A percentile compares a stretch with the other conserved stretches of the same genome.
phyloP scores from a whole-genome alignment of 352 stramenopile genomes.

The Phytophthora ramorum region DNA sequence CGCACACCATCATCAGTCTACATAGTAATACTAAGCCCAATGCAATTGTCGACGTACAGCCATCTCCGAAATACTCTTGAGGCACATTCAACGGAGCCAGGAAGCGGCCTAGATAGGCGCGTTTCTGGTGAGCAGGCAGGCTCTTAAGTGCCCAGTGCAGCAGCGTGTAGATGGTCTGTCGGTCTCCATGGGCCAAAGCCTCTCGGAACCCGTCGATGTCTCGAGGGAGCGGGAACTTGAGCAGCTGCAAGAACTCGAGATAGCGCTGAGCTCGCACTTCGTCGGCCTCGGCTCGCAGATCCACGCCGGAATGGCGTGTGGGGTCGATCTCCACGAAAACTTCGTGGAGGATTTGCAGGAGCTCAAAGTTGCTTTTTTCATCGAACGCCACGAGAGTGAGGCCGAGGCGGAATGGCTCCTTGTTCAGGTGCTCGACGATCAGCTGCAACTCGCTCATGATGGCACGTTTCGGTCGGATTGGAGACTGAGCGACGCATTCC shows the following conservation, averaged over 20 bases:
- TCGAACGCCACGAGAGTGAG: constrained; percentile 94
- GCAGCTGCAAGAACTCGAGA: constrained; percentile 92
- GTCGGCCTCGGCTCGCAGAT: constrained; percentile 85
- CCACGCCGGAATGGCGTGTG: constrained; percentile 76
- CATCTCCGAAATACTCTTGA: constrained; percentile 92
- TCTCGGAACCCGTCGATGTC: constrained; percentile 81
- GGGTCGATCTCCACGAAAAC: constrained; percentile 91
- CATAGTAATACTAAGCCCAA: not conserved
- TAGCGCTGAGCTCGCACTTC: constrained; percentile 85
- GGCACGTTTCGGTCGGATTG: not conserved
- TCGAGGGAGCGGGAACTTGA: constrained; percentile 92
- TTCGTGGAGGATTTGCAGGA: constrained; percentile 95
- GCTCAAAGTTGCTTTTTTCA: constrained; percentile 93
- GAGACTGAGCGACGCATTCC: too few relatives aligned
- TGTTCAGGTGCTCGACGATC: constrained; percentile 95
- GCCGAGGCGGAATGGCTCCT: constrained; percentile 91
- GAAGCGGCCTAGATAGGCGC: constrained; percentile 94
- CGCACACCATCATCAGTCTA: constrained; percentile 2
- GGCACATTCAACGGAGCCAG: constrained; percentile 93
- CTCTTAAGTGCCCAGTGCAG: constrained; percentile 93
- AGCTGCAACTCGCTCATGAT: constrained; percentile 92
- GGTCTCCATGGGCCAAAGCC: constrained; percentile 82
- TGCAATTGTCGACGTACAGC: constrained; percentile 47
- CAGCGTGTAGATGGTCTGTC: constrained; percentile 90
- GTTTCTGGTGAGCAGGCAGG: constrained; percentile 90